Evolutionary conservation across 2,329 filamentous ascomycete species (phyloP), one percentile per base, ranked within the genome.

Genomic region (Calonectria honghensis): DNA sequence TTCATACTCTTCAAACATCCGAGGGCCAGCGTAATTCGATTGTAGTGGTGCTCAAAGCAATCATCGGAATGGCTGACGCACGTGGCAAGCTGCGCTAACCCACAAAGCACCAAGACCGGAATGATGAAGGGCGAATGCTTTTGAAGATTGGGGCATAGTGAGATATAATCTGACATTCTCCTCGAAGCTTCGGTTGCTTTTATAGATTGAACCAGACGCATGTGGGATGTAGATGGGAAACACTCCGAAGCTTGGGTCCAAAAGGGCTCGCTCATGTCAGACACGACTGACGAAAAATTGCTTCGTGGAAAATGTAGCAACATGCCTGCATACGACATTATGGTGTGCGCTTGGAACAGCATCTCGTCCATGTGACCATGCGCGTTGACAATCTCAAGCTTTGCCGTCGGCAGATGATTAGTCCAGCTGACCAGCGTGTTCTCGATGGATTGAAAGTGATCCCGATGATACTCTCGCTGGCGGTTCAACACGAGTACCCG

Each of bases 331-430:
- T 80, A 66, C 0, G 76, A 73, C 0, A 80, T 80, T 20, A 80
- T 70, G 32, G 76, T 75, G 3, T 80, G 77, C 0, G 78, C 78
- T n/a, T 80, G 78, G 0, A 80, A 79, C 72, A 80, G 69, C 73
- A 80, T 80, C 27, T 80, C 78, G 10, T 80, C 78, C 0, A 80
- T 77, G 2, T 79, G 74, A 0, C 78, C 78, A 9, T 76, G 79
- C 0, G 70, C 70, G 4, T 77, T 73, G 1, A 77, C 78, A 0
- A 77, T 75, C 1, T 80, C 78, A 4, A 77, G 1, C 35, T 80
- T 80, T 4, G 70, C 75, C 0, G 73, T 51, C 0, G 74, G 75
- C 0, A 80, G 9, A 4, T 80, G 78, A 13, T 80, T 77, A 0
- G 78, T 76, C 78, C 78, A 80, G 13, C 73, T 77, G 0, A 77